Evolutionary conservation across 2,329 filamentous ascomycete genomes (phyloP).

Genomic region (Alternaria incomplexa): DNA sequence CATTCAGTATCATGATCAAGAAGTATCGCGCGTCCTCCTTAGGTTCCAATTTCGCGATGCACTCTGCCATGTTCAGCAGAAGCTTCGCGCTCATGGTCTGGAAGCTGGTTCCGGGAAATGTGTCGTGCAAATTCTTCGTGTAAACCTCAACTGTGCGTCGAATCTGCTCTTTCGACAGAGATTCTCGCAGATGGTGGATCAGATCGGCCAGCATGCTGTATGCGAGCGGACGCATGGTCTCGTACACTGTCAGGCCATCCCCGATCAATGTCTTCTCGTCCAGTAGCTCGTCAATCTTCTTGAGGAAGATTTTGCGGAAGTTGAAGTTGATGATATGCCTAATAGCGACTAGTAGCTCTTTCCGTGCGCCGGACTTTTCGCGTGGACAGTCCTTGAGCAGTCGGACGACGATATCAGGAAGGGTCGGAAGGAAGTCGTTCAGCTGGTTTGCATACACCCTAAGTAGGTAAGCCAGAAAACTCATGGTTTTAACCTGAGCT

Average conservation of each 20-base stretch:
- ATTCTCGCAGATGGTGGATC: slow-evolving; percentile 94
- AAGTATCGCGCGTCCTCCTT: slow-evolving; percentile 96
- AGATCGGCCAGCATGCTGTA: slow-evolving; percentile 99
- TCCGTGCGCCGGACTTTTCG: slow-evolving; percentile 91
- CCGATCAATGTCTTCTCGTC: slow-evolving; percentile 95
- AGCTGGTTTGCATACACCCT: slow-evolving; percentile 86
- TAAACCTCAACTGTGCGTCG: slow-evolving; percentile 96
- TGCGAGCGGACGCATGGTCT: slow-evolving; percentile 91
- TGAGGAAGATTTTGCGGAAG: slow-evolving; percentile 91
- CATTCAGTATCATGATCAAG: slow-evolving; percentile 95
- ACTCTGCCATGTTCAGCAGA: slow-evolving; percentile 96
- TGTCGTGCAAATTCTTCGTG: slow-evolving; percentile 92
- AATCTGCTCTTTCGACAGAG: slow-evolving; percentile 88
- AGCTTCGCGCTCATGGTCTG: slow-evolving; percentile 99
- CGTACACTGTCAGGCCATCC: slow-evolving; percentile 94
- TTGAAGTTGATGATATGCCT: slow-evolving; percentile 99
- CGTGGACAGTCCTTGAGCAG: slow-evolving; percentile 91
- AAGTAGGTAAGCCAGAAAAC: slow-evolving; percentile 91
- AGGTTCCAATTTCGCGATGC: slow-evolving; percentile 90
- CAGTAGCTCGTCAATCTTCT: slow-evolving; percentile 91
- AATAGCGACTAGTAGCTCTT: slow-evolving; percentile 94
- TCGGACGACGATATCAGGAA: slow-evolving; percentile 89
- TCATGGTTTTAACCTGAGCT: slow-evolving; percentile 99
- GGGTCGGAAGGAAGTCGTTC: slow-evolving; percentile 81
- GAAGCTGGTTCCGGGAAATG: slow-evolving; percentile 96